Evolutionary conservation across 1,284 basidiomycete species (phyloP), one percentile per base, ranked within the genome.

Genomic region (Macrocystidia cucumis): DNA sequence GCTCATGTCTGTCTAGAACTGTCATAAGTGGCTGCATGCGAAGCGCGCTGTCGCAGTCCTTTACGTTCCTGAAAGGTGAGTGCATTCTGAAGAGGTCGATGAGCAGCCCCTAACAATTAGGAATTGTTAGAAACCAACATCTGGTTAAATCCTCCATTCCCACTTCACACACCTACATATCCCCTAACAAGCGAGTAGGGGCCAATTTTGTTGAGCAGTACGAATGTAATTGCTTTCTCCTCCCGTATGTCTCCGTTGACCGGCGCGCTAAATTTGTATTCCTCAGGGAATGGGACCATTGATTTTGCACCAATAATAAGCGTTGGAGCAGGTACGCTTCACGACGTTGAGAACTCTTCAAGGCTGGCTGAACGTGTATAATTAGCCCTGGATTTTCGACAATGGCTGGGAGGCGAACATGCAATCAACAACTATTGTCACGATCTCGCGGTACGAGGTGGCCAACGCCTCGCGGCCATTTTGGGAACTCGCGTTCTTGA

Each of bases 1-100:
- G 7, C 31, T 32, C 25, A 28, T 16, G 17, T 11, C 19, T 17
- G 11, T 34, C 24, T 37, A 80, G 73, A 90, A 89, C 51, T 82
- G 78, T 45, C 85, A 91, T 61, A 92, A 91, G 55, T 91, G 90
- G 89, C 59, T 91, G 2, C 77, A 63, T 44, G 72, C 76, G 4
- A 87, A 89, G 52, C 70, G 89, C 5, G 68, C 74, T 5, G 77
- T 72, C 35, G 82, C 87, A 0, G 61, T 85, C 9, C 60, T 93
- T 17, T 93, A 92, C 55, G 79, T 87, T 2, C 81, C 90, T 0
- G 69, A 71, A 45, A 65, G 84, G 87, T 85, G 39, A 32, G 64
- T 45, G 12, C 22, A 17, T 31, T 13, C 11, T n/a, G n/a, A n/a
- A n/a, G n/a, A n/a, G n/a, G 5, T 5, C 18, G 12, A 2, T 28